Base-by-base conservation (phyloP, 2,329 filamentous ascomycete species). In the Alternaria hordeiaustralica region DNA sequence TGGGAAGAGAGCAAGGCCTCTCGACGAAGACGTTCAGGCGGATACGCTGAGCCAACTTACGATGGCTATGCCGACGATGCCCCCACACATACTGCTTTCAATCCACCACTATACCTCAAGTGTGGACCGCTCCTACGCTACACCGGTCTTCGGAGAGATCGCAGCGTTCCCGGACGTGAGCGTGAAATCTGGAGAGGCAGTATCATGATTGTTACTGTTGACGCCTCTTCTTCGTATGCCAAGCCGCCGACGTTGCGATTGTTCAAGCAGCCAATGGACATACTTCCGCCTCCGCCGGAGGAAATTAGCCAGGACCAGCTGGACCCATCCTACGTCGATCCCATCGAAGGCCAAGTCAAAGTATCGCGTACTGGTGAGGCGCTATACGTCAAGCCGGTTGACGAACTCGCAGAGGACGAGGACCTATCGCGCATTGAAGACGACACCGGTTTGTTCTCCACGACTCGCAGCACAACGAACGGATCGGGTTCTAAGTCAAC, bases 131-230 rank as follows among this genome's bases (percentile, higher is more conserved):
- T 99, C 21, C 83, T 99, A 66, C 89, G 96, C 63, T 99, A 97
- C 78, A 95, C 91, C 59, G 96, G 96, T 20, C 88, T 97, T 45
- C 88, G 90, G 44, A 85, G 85, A 43, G 88, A 97, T 51, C 71
- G 65, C 20, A 74, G 63, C 55, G 66, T 66, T n/a, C 77, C 69
- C 78, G 75, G 67, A 45, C 64, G 75, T 68, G 89, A 93, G 46
- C 87, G 89, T 55, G 93, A 97, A 72, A 89, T 95, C 20, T 99
- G 96, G 96, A 89, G 94, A 78, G 96, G 96, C 6, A 96, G 89
- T 64, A 87, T 98, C 61, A 94, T 99, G 93, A 97, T 99, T 72
- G 94, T 99, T 21, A 98, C 96, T 0, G 87, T 89, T 56, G 95
- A 99, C 75, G 86, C 88, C 2, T 87, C 91, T 44, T 98, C 95